Conservation (phyloP, 305 asterid genomes). For the Fraxinus sp. region DNA sequence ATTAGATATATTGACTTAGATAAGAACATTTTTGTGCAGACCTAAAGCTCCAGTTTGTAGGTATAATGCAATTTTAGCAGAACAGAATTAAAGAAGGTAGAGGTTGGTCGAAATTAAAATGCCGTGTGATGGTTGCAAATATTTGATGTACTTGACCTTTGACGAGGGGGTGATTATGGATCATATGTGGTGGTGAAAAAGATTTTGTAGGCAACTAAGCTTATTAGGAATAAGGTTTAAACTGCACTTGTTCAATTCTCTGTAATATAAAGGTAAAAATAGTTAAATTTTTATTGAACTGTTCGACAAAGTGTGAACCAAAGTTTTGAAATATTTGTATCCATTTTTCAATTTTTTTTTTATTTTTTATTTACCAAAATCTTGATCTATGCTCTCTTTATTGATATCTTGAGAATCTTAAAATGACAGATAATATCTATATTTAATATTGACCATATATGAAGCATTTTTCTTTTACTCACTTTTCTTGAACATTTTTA, state of each 20-base stretch:
- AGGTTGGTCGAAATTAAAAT: not conserved
- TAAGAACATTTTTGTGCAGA: not conserved
- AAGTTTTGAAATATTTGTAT: not conserved
- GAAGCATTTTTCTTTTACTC: not conserved
- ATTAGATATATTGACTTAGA: not conserved
- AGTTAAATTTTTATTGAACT: not conserved
- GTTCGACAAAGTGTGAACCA: not conserved
- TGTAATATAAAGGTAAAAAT: not conserved
- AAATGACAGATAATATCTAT: not conserved
- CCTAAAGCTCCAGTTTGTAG: not conserved
- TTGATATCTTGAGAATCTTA: not conserved
- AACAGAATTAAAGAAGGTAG: not conserved
- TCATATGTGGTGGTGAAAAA: not conserved
- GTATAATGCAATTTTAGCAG: not conserved
- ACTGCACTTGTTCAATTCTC: not conserved
- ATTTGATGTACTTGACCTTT: not conserved
- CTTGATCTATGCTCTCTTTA: not conserved
- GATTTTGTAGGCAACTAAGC: not conserved
- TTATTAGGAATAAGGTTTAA: not conserved
- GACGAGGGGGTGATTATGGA: not conserved
- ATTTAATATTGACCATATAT: not conserved
- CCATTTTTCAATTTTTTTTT: not conserved
- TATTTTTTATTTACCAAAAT: not conserved
- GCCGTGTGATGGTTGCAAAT: not conserved
- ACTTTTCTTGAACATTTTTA: not conserved